Evolutionary conservation across 352 stramenopile species (phyloP).

Genomic region (Globisporangium mamillatum): DNA sequence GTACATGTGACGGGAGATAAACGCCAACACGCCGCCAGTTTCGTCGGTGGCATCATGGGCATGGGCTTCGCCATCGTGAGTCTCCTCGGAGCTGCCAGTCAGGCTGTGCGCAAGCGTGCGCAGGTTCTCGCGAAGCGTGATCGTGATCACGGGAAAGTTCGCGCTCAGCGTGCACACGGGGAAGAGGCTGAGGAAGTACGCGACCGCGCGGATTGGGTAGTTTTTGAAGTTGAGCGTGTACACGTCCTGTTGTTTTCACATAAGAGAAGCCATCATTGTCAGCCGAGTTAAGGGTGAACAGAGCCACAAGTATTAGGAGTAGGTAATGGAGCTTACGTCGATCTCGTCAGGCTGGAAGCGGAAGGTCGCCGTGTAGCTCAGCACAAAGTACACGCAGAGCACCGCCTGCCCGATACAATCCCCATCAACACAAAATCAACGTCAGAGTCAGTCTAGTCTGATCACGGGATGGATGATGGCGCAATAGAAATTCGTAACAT

Average conservation of each 20-base stretch:
- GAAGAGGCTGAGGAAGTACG: slow-evolving; percentile 87
- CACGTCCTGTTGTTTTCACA: slow-evolving; percentile 53
- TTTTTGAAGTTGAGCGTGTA: slow-evolving; percentile 90
- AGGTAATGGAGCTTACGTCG: slow-evolving; percentile 37
- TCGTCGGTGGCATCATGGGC: slow-evolving; percentile 17
- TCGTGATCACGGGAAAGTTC: slow-evolving; percentile 84
- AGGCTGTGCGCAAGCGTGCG: slow-evolving; percentile 61
- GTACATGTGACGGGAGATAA: slow-evolving; percentile 61
- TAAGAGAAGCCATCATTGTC: slow-evolving; percentile 6
- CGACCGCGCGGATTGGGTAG: slow-evolving; percentile 71
- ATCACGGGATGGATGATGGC: neutral
- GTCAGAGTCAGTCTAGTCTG: neutral
- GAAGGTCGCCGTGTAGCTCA: slow-evolving; percentile 77
- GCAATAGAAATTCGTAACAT: neutral
- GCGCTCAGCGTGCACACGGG: slow-evolving; percentile 84
- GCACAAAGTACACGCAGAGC: slow-evolving; percentile 73
- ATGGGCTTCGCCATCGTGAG: slow-evolving; percentile 10
- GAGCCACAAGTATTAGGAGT: neutral
- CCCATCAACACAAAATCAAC: neutral
- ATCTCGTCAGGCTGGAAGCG: slow-evolving; percentile 78
- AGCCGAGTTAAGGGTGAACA: neutral
- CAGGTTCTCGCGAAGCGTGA: slow-evolving; percentile 85
- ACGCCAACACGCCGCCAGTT: slow-evolving; percentile 24
- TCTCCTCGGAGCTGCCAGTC: slow-evolving; percentile 16
- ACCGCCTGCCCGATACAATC: slow-evolving; percentile 44